phyloP scores from a whole-genome alignment of 305 asterid species.

The Rubia balearica region DNA sequence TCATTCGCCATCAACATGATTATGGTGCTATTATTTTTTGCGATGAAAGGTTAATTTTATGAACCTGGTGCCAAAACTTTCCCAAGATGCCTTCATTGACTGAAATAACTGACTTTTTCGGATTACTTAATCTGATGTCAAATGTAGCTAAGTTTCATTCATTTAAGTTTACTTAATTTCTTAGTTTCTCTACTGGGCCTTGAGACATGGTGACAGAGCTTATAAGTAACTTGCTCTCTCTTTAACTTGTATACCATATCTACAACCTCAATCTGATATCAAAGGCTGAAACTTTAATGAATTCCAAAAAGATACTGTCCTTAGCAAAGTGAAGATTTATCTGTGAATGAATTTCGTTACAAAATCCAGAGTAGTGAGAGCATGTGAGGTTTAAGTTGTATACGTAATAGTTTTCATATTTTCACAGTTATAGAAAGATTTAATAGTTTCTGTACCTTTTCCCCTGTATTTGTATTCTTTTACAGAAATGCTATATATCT shows the following conservation, averaged over 20 bases:
- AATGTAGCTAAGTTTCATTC: neutral
- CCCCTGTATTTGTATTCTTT: too few species aligned
- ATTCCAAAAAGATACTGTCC: neutral
- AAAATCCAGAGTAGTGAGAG: neutral
- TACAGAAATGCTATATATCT: neutral
- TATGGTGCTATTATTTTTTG: constrained; percentile 95
- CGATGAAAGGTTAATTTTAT: constrained; percentile 59
- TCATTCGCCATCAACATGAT: constrained; percentile 95
- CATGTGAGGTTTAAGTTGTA: neutral
- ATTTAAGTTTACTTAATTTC: neutral
- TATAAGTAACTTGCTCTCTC: neutral
- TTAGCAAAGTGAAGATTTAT: neutral
- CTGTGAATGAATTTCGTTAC: constrained; percentile 1
- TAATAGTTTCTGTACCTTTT: neutral
- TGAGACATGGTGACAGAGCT: neutral
- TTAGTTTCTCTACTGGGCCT: constrained; percentile 3
- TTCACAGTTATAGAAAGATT: neutral
- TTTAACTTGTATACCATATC: neutral
- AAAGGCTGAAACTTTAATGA: neutral
- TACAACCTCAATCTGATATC: neutral
- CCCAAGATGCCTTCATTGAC: neutral
- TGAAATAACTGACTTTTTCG: neutral
- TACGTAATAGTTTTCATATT: neutral
- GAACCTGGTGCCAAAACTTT: neutral
- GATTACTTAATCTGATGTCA: neutral